Evolutionary conservation across 495 filamentous ascomycete genomes (phyloP).

Genomic region (Penicillium arizonense): DNA sequence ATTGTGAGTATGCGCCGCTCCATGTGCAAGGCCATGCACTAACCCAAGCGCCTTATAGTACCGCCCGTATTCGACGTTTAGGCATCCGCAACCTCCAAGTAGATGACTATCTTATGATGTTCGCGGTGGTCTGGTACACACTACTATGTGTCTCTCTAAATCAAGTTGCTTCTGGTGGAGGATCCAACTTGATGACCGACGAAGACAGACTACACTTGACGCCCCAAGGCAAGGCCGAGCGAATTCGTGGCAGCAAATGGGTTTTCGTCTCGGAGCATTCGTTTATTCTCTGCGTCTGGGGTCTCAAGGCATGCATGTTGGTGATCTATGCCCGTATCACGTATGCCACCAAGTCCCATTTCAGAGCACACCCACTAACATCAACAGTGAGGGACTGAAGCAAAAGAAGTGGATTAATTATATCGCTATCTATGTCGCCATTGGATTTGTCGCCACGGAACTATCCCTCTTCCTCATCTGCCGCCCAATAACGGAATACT

Average conservation of each 20-base stretch:
- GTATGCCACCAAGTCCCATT: constrained; percentile 21
- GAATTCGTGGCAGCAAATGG: constrained; percentile 53
- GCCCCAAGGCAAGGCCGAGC: constrained; percentile 34
- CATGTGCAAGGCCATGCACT: background rate
- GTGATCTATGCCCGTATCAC: constrained; percentile 54
- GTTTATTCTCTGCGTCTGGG: constrained; percentile 51
- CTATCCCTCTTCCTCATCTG: constrained; percentile 65
- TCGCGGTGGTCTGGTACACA: constrained; percentile 51
- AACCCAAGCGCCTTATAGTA: constrained; percentile 23
- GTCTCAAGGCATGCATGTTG: constrained; percentile 54
- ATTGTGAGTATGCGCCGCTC: constrained; percentile 34
- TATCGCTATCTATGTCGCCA: constrained; percentile 52
- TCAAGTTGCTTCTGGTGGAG: constrained; percentile 49
- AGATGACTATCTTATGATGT: constrained; percentile 55
- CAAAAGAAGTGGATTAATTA: constrained; percentile 43
- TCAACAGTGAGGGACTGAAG: constrained; percentile 33
- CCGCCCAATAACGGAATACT: constrained; percentile 59
- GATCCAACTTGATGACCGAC: constrained; percentile 51
- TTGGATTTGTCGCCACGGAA: constrained; percentile 59
- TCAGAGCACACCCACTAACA: background rate
- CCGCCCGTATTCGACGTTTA: constrained; percentile 47
- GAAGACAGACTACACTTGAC: constrained; percentile 42
- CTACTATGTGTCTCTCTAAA: constrained; percentile 52
- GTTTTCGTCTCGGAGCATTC: constrained; percentile 55
- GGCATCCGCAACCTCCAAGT: constrained; percentile 43